Evolutionary conservation across 2,329 filamentous ascomycete genomes (phyloP).

Genomic region (Alternaria viburni): DNA sequence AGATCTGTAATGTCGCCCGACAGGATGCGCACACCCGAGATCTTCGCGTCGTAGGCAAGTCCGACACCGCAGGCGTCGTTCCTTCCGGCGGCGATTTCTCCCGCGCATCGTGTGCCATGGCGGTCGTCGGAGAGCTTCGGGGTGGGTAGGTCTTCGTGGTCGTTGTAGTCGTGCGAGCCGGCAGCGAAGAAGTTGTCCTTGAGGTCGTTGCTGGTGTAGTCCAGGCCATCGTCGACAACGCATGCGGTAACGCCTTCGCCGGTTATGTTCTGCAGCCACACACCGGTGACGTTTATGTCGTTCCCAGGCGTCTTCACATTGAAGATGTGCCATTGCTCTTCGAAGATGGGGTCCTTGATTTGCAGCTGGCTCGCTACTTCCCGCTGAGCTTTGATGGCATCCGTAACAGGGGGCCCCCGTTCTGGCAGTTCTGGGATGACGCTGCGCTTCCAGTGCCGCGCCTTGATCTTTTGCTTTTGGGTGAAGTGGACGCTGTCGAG

Average conservation of each 20-base stretch:
- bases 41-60: constrained; percentile 88
- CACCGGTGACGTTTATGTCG: constrained; percentile 93
- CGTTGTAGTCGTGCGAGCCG: constrained; percentile 97
- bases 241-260: constrained; percentile 88
- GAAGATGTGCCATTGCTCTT: constrained; percentile 93
- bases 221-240: constrained; percentile 93
- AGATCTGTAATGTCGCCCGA: constrained; percentile 89
- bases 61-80: constrained; percentile 96
- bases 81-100: constrained; percentile 88
- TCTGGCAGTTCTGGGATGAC: constrained; percentile 37
- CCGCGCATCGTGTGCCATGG: constrained; percentile 93
- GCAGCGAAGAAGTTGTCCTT: constrained; percentile 92
- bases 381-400: constrained; percentile 56
- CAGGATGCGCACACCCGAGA: constrained; percentile 90
- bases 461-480: constrained; percentile 75
- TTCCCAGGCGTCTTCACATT: constrained; percentile 82
- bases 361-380: constrained; percentile 63
- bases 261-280: constrained; percentile 91
- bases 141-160: constrained; percentile 76
- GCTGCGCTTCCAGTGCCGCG: constrained; percentile 66
- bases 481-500: constrained; percentile 79
- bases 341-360: constrained; percentile 89
- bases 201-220: constrained; percentile 93
- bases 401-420: constrained; percentile 36
- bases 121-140: constrained; percentile 84